phyloP scores from a whole-genome alignment of 2,329 filamentous ascomycete species.

The Fusarium xylarioides region DNA sequence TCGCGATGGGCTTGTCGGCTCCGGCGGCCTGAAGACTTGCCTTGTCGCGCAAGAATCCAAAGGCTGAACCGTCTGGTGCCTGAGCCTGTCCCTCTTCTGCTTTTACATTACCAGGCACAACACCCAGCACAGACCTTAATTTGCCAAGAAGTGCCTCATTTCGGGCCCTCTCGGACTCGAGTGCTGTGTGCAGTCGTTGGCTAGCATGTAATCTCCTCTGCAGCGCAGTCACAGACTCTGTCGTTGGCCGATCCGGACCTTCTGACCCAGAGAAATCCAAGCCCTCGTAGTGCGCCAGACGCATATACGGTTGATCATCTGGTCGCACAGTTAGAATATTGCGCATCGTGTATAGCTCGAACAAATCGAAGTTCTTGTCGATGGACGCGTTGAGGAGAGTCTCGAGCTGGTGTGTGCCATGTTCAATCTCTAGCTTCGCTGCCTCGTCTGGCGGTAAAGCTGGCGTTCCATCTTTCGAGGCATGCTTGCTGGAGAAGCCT shows the following conservation, averaged over 20 bases:
- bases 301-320: conserved; percentile 80
- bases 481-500: conserved; percentile 73
- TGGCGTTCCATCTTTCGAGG: conserved; percentile 47
- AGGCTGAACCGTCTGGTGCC: conserved; percentile 43
- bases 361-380: conserved; percentile 85
- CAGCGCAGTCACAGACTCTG: conserved; percentile 75
- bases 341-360: conserved; percentile 88
- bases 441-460: conserved; percentile 53
- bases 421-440: conserved; percentile 77
- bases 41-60: conserved; percentile 67
- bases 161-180: conserved; percentile 74
- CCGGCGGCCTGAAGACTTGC: conserved; percentile 61
- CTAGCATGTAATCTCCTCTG: conserved; percentile 80
- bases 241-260: conserved; percentile 57
- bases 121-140: conserved; percentile 60
- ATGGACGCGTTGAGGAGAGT: conserved; percentile 83
- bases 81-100: conserved; percentile 34
- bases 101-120: conserved; percentile 41
- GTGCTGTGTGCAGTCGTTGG: conserved; percentile 74
- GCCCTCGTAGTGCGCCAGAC: conserved; percentile 85
- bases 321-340: conserved; percentile 79
- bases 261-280: conserved; percentile 55
- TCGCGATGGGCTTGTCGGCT: conserved; percentile 67
- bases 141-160: conserved; percentile 77
- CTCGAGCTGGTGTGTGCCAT: conserved; percentile 85